Evolutionary conservation across 2,329 filamentous ascomycete species (phyloP).

Genomic region (Blastomyces emzantsi): DNA sequence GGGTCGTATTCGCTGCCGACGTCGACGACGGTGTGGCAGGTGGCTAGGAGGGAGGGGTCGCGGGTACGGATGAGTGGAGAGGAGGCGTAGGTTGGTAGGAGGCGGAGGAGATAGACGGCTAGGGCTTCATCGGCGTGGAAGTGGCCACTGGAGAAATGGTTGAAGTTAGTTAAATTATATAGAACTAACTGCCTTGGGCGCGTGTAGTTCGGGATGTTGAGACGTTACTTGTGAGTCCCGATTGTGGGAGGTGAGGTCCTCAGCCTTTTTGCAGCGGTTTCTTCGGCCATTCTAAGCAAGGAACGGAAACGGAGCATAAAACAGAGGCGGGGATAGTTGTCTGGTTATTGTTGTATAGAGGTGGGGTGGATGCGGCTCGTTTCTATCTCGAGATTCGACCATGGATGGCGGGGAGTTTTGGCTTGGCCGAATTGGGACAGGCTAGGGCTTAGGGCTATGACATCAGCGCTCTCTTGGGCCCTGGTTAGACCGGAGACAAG

Average conservation of each 20-base stretch:
- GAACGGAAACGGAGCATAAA: conserved; percentile 31
- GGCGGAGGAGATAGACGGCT: conserved; percentile 89
- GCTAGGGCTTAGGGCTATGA: conserved; percentile 5
- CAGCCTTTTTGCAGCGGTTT: conserved; percentile 69
- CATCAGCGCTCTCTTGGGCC: too few species aligned
- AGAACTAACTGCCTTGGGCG: not conserved
- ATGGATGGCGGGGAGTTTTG: not conserved
- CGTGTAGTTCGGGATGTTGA: not conserved
- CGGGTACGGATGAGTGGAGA: conserved; percentile 76
- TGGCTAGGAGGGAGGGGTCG: conserved; percentile 65
- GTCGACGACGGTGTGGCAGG: conserved; percentile 92
- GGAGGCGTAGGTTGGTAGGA: conserved; percentile 68
- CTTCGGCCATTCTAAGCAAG: conserved; percentile 51
- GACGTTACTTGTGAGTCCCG: conserved; percentile 70
- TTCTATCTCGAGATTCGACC: not conserved
- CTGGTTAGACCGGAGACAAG: too few species aligned
- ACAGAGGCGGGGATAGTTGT: not conserved
- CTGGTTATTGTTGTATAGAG: not conserved
- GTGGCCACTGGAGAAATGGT: conserved; percentile 53
- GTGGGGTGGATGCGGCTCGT: not conserved
- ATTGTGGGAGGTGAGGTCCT: conserved; percentile 68
- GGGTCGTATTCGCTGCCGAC: conserved; percentile 93
- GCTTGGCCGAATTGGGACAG: not conserved
- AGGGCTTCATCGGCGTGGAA: conserved; percentile 99
- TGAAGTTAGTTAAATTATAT: conserved; percentile 5